phyloP scores from a whole-genome alignment of 2,329 filamentous ascomycete genomes.

The Epichloe elymi region DNA sequence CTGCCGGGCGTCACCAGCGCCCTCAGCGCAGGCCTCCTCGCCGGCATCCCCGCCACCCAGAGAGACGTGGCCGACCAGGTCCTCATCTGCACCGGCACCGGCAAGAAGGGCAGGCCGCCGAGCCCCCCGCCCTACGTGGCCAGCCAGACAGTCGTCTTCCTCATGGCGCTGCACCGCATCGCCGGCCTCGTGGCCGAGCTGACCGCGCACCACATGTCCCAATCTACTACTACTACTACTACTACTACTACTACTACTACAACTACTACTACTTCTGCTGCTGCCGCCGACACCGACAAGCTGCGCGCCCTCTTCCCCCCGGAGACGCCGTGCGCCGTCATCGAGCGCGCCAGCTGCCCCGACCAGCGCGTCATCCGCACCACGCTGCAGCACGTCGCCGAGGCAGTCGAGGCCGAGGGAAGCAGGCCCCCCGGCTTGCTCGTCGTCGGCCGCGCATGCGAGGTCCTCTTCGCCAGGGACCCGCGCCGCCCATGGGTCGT shows the following conservation, averaged over 20 bases:
- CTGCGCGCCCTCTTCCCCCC: slow-evolving; percentile 55
- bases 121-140: slow-evolving; percentile 65
- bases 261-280: no score
- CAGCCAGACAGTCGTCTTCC: slow-evolving; percentile 74
- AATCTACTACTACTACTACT: no score
- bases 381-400: slow-evolving; percentile 63
- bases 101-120: slow-evolving; percentile 75
- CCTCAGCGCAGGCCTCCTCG: slow-evolving; percentile 76
- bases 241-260: no score
- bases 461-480: slow-evolving; percentile 51
- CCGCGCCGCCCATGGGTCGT: slow-evolving; percentile 61
- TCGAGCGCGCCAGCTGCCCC: slow-evolving; percentile 85
- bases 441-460: slow-evolving; percentile 74
- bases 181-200: slow-evolving; percentile 60
- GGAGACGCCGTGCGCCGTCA: slow-evolving; percentile 77
- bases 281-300: slow-evolving; percentile 3
- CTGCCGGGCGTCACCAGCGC: slow-evolving; percentile 86
- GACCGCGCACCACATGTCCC: slow-evolving; percentile 28
- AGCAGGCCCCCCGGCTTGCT: slow-evolving; percentile 79
- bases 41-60: slow-evolving; percentile 77
- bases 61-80: slow-evolving; percentile 84
- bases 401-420: slow-evolving; percentile 79
- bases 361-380: slow-evolving; percentile 90
- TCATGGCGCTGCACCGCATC: slow-evolving; percentile 90
- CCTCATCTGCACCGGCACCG: slow-evolving; percentile 91